Evolutionary conservation across 2,329 filamentous ascomycete genomes (phyloP).

Genomic region (Claviceps spartinae): DNA sequence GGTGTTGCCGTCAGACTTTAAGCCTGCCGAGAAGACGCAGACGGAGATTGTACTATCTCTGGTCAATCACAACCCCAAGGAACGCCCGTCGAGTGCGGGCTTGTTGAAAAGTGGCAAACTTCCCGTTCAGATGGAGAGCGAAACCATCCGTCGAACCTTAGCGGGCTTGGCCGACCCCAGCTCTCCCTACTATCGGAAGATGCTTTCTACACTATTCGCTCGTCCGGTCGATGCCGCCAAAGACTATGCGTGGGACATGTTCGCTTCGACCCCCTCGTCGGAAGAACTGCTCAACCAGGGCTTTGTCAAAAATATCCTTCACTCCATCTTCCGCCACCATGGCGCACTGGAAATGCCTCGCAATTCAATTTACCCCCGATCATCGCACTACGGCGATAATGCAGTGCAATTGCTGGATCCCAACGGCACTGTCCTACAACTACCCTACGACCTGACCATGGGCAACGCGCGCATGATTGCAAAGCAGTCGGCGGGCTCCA

Average conservation of each 20-base stretch:
- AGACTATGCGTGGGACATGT: slow-evolving; percentile 67
- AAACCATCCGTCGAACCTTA: slow-evolving; percentile 73
- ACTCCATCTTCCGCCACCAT: slow-evolving; percentile 72
- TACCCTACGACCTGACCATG: slow-evolving; percentile 88
- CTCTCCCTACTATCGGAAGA: slow-evolving; percentile 81
- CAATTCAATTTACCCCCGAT: slow-evolving; percentile 67
- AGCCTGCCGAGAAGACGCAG: slow-evolving; percentile 55
- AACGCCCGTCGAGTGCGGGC: slow-evolving; percentile 70
- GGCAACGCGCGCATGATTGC: slow-evolving; percentile 78
- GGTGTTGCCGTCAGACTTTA: slow-evolving; percentile 59
- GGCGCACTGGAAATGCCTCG: slow-evolving; percentile 73
- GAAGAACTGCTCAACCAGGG: slow-evolving; percentile 56
- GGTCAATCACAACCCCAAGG: slow-evolving; percentile 67
- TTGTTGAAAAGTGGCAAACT: slow-evolving; percentile 76
- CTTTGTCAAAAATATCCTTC: slow-evolving; percentile 60
- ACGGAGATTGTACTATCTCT: slow-evolving; percentile 67
- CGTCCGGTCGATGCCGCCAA: slow-evolving; percentile 65
- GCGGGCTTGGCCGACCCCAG: slow-evolving; percentile 67
- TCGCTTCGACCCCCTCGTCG: slow-evolving; percentile 36
- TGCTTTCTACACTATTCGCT: slow-evolving; percentile 73
- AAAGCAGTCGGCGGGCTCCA: slow-evolving; percentile 45
- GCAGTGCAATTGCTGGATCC: slow-evolving; percentile 70
- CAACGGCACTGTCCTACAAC: slow-evolving; percentile 74
- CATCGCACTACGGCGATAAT: slow-evolving; percentile 58
- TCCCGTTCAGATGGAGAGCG: slow-evolving; percentile 83